Percentiles rank a stretch among this genome's conserved stretches.
phyloP scores from a whole-genome alignment of 2,329 filamentous ascomycete genomes.

The Chrysoporthe deuterocubensis region DNA sequence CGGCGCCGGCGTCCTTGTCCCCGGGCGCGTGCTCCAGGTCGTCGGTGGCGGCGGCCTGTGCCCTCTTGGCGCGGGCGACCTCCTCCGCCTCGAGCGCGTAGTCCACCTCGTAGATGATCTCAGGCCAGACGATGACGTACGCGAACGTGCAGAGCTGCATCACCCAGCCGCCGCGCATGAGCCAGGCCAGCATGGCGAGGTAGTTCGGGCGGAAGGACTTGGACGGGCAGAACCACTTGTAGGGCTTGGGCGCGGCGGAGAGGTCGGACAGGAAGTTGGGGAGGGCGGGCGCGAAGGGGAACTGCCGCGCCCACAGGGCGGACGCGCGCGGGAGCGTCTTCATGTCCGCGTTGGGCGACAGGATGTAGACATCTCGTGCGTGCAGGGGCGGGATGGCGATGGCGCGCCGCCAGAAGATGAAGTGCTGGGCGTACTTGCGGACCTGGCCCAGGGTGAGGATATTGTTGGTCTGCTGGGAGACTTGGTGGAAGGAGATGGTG shows the following conservation, averaged over 20 bases:
- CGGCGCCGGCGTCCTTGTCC: slow-evolving; percentile 29
- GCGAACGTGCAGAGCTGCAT: slow-evolving; percentile 91
- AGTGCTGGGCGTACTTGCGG: slow-evolving; percentile 85
- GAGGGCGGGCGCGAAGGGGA: slow-evolving; percentile 81
- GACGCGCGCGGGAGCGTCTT: slow-evolving; percentile 70
- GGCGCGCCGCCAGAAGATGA: slow-evolving; percentile 94
- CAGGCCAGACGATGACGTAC: slow-evolving; percentile 82
- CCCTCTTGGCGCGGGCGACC: slow-evolving; percentile 43
- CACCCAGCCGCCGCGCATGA: slow-evolving; percentile 91
- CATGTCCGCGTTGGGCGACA: slow-evolving; percentile 87
- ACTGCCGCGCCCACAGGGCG: slow-evolving; percentile 73
- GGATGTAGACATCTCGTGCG: slow-evolving; percentile 85
- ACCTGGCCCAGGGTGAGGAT: slow-evolving; percentile 80
- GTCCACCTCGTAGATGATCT: slow-evolving; percentile 81
- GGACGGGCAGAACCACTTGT: slow-evolving; percentile 81
- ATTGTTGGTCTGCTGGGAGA: slow-evolving; percentile 64
- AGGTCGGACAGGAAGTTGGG: slow-evolving; percentile 86
- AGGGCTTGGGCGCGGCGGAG: slow-evolving; percentile 79
- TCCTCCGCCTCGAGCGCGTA: slow-evolving; percentile 71
- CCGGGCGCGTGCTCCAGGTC: slow-evolving; percentile 24
- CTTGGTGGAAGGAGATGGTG: slow-evolving; percentile 70
- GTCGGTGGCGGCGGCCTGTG: slow-evolving; percentile 29
- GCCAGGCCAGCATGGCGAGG: slow-evolving; percentile 89
- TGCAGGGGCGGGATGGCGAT: slow-evolving; percentile 91
- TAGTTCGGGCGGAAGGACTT: slow-evolving; percentile 87